These are phyloP conservation scores for Dentipellis sp. DNA, from an alignment of 768 basidiomycete species.

Conservation along the genomic window DNA sequence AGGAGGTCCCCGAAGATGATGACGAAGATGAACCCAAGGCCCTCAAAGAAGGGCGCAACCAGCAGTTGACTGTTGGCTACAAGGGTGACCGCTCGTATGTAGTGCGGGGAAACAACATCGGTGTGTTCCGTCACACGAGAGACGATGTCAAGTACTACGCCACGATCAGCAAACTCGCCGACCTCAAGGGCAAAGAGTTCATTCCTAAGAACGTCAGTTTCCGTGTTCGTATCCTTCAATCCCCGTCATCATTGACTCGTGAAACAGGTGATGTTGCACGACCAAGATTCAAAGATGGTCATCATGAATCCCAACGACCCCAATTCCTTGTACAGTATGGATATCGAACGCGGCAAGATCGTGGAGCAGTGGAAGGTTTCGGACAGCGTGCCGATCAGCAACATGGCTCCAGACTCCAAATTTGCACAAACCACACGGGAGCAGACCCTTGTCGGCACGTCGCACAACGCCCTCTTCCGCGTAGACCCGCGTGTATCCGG, in stretches of 20 bases:
- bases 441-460: constrained; percentile 88
- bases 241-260: background rate
- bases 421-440: constrained; percentile 89
- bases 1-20: constrained; percentile 20
- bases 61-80: constrained; percentile 88
- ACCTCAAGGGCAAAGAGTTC: constrained; percentile 75
- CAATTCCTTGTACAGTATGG: constrained; percentile 81
- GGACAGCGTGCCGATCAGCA: constrained; percentile 75
- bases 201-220: constrained; percentile 70
- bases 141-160: constrained; percentile 76
- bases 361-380: constrained; percentile 99
- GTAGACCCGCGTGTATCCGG: constrained; percentile 94
- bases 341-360: constrained; percentile 90
- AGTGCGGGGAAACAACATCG: constrained; percentile 84
- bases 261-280: constrained; percentile 85
- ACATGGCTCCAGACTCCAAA: constrained; percentile 89
- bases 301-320: constrained; percentile 77
- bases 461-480: constrained; percentile 93
- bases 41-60: constrained; percentile 64
- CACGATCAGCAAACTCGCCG: constrained; percentile 76
- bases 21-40: constrained; percentile 14
- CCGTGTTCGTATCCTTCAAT: constrained; percentile 6
- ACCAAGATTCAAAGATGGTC: constrained; percentile 94
- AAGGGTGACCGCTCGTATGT: constrained; percentile 94
- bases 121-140: constrained; percentile 74